Evolutionary conservation across 805 yeast species (phyloP), one percentile per base, ranked within the genome.

Genomic region (Candida namnaoensis): DNA sequence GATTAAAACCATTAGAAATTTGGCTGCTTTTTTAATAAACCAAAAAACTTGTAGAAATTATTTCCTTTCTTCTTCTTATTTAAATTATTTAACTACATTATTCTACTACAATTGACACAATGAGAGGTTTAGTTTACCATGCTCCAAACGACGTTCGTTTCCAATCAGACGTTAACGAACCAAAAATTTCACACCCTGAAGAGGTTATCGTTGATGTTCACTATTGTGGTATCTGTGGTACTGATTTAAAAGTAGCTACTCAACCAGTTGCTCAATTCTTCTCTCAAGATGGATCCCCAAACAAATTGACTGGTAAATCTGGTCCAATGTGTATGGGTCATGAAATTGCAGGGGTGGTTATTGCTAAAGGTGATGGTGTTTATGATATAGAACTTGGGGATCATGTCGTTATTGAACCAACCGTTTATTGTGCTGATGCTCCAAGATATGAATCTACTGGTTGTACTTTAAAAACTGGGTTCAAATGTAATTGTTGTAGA

Each of bases 211-310:
- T 73, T 26, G 70, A 65, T 23, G 65, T 72, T n/a, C 52, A 64
- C 9, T 74, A 65, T 53, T 76, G 82, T 51, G 85, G 85, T 7
- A 76, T 78, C 36, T 79, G 85, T 51, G 84, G 84, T 26, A 68
- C 80, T 1, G 83, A 78, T 53, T 58, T 78, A 34, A 80, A 76
- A 48, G 78, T 80, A 54, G 78, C 65, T 48, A 48, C 61, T 26
- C 76, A 71, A 26, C 82, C 80, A 1, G 33, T 30, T 30, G 83
- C 86, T 9, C 74, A 75, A 42, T 77, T 80, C 53, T 76, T 76
- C 59, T 69, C 67, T 5, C 56, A 62, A 43, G 61, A 57, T 34
- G 68, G 69, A 25, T 39, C 51, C 38, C 49, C 49, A 3, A 64
- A 71, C 42, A 61, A 60, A 34, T 54, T 74, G 14, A 67, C 72